Evolutionary conservation across 257 asterid species (phyloP), one percentile per base, ranked within the genome.

Genomic region (Solanum ossicruentum): DNA sequence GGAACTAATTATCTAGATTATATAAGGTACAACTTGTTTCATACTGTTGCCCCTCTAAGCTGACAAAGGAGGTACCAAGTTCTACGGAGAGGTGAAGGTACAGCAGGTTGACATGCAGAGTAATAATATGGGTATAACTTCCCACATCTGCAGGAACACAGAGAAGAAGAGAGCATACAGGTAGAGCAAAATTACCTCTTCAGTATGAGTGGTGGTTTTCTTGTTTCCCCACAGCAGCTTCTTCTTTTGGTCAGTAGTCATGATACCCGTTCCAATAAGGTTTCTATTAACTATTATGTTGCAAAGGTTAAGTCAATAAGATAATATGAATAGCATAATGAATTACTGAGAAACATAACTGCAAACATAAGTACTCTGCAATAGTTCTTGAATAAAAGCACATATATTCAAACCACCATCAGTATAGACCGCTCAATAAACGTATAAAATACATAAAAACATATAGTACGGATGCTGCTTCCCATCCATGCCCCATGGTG

Each of bases 221-320:
- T 97, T 97, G 92, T 79, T 97, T 81, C 99, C 99, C 99, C 99
- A 97, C 86, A 97, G 85, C 75, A 97, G 96, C 94, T 97, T 95
- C 93, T 97, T 97, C 97, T 97, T 97, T 88, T 97, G 99, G 89
- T 97, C 99, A 84, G 98, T 88, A 49, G 99, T 90, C 98, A 97
- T 92, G 88, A 77, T 89, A 28, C 99, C 98, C 85, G 99, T 94
- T 82, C 99, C 98, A 82, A 94, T 89, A 86, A 97, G 92, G 86
- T 97, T 95, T 90, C 87, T 93, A 85, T 95, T 97, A 82, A 96
- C 99, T 96, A 93, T 82, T 56, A 60, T 57, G 87, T 85, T 61
- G 66, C 87, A 80, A 52, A 78, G 23, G 17, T 28, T 78, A 78
- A 52, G 54, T 78, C 65, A 26, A 8, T 26, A 78, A 78, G 83